These are phyloP conservation scores for Aspergillus egyptiacus DNA, from an alignment of 495 filamentous ascomycete genomes.

Conservation along the genomic window DNA sequence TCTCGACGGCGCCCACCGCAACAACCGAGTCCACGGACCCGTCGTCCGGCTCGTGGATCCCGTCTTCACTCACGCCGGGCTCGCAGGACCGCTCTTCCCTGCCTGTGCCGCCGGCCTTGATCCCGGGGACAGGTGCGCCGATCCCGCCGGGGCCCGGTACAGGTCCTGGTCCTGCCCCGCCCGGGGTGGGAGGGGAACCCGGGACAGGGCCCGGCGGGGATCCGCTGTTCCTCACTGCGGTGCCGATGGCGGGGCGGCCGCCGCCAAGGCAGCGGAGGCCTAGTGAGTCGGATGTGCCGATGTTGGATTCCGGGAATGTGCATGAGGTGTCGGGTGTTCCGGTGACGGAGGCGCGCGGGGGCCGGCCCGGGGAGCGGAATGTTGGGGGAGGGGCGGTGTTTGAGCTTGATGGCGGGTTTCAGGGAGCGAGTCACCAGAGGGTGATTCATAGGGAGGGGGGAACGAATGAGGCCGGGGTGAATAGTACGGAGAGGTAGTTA, in stretches of 20 bases:
- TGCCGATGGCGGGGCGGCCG: not conserved
- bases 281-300: slow-evolving; percentile 18
- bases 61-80: slow-evolving; percentile 3
- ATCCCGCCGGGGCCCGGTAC: not conserved
- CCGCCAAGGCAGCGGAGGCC: slow-evolving; percentile 4
- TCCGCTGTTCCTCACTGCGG: not conserved
- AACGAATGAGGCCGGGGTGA: not conserved
- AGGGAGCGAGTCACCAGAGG: slow-evolving; percentile 17
- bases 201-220: not conserved
- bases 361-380: not conserved
- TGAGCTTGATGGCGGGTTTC: slow-evolving; percentile 22
- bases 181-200: not conserved
- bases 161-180: not conserved
- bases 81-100: slow-evolving; percentile 1
- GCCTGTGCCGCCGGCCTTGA: slow-evolving; percentile 3
- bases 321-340: slow-evolving; percentile 15
- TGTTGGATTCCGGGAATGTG: slow-evolving; percentile 21
- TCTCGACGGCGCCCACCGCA: not conserved
- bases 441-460: slow-evolving; percentile 10
- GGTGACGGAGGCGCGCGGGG: not conserved
- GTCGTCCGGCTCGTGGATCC: not conserved
- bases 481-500: too few relatives aligned
- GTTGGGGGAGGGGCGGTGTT: slow-evolving; percentile 2
- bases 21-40: too few relatives aligned
- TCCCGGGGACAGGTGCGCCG: not conserved